Base-by-base conservation (phyloP, 2,329 filamentous ascomycete species). In the Botryosphaeria dothidea region DNA sequence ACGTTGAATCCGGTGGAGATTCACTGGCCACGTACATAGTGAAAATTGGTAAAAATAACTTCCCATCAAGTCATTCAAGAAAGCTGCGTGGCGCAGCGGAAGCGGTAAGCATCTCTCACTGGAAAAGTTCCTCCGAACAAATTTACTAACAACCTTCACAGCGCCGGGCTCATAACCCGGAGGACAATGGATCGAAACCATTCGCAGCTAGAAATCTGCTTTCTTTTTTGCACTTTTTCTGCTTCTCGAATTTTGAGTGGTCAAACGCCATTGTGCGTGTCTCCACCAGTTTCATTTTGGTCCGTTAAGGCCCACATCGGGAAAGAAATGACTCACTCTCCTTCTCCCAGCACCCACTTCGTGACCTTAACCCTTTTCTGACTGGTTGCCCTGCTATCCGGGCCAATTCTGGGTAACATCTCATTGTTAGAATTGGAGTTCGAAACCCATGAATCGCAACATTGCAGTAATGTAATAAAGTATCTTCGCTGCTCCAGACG, bases 131-230 rank as follows among this genome's bases (percentile, higher is more conserved):
- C 21, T 3, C 3, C 31, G 9, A 61, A 48, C 43, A 38, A 60
- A 58, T 25, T 0, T 43, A 61, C 54, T 58, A 58, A 58, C 17
- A 31, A 58, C 9, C 36, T 29, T 19, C 11, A 21, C 3, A 58
- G 58, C 71, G 71, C 71, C 71, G 71, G 71, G 71, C 71, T 72
- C 71, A 72, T 72, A 72, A 72, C 71, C 71, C 71, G 71, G 71
- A 72, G 71, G 71, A 72, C 71, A 69, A 64, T 68, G 70, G 71
- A 72, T 72, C 71, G 71, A 72, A 72, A 72, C 71, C 70, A 68
- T 62, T 62, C 58, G 58, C 58, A 62, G 58, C 58, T 62, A 62
- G 41, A 36, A 19, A 23, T 51, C 11, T 27, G 13, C 27, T 34
- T 49, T 49, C 19, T 51, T 62, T 62, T 62, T 49, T 49, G 9